Conservation (phyloP, 1,139 yeast genomes). For the Suhomyces chickasaworum region DNA sequence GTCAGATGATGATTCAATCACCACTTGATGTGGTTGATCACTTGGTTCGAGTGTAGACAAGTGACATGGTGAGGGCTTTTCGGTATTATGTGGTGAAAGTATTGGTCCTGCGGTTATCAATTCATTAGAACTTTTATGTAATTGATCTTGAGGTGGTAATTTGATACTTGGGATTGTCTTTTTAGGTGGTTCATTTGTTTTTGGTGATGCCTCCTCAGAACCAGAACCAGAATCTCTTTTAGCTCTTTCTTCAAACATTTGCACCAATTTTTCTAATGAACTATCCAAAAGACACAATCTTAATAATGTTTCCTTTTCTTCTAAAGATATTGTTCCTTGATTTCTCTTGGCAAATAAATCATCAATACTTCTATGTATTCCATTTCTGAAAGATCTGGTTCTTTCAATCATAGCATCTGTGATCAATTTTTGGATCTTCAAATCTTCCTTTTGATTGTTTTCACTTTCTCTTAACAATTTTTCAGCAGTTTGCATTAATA, state of each 20-base stretch:
- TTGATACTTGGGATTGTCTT: constrained; percentile 5
- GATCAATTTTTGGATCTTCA: constrained; percentile 42
- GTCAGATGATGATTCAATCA: constrained; percentile 56
- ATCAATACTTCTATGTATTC: constrained; percentile 46
- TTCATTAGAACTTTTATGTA: constrained; percentile 55
- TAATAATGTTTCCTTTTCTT: constrained; percentile 47
- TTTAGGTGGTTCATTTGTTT: neutral
- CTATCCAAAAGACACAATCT: constrained; percentile 48
- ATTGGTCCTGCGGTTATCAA: constrained; percentile 58
- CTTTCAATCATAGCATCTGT: constrained; percentile 47
- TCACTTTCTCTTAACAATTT: constrained; percentile 28
- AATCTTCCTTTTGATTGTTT: constrained; percentile 35
- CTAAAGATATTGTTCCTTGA: constrained; percentile 41
- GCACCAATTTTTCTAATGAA: constrained; percentile 45
- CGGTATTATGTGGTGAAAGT: constrained; percentile 44
- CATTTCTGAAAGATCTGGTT: constrained; percentile 43
- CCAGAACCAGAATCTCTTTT: constrained; percentile 13
- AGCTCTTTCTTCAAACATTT: constrained; percentile 47
- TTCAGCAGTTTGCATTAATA: constrained; percentile 31
- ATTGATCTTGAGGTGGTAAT: constrained; percentile 25
- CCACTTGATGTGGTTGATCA: constrained; percentile 69
- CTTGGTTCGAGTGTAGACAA: constrained; percentile 29
- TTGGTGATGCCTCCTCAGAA: neutral
- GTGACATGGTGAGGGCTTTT: constrained; percentile 27
- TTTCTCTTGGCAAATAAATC: constrained; percentile 40